phyloP scores from a whole-genome alignment of 768 basidiomycete genomes.

The Lyophyllum semitale region DNA sequence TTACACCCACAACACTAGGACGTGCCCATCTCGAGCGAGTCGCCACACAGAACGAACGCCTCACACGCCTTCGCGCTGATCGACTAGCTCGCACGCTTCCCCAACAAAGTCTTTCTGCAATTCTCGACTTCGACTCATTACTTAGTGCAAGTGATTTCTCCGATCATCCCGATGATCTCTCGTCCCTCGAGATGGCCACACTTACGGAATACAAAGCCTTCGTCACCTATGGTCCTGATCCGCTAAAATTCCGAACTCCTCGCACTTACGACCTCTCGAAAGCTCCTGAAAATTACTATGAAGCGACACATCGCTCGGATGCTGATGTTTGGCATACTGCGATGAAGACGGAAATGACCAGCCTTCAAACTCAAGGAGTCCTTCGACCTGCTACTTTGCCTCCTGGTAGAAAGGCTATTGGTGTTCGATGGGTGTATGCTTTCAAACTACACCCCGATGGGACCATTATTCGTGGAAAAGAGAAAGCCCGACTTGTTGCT shows the following conservation, averaged over 20 bases:
- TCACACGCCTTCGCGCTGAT: not conserved
- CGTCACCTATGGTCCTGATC: not conserved
- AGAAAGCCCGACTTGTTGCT: constrained; percentile 29
- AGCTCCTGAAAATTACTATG: constrained; percentile 16
- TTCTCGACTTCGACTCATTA: not conserved
- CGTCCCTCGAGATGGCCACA: not conserved
- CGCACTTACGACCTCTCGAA: constrained; percentile 1
- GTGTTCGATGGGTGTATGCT: constrained; percentile 34
- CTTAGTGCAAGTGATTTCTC: not conserved
- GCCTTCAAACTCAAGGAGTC: constrained; percentile 21
- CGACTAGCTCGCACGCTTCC: not conserved
- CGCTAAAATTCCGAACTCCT: not conserved
- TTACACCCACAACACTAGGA: not conserved
- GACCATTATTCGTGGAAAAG: constrained; percentile 23
- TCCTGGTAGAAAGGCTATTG: constrained; percentile 26
- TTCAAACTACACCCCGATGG: constrained; percentile 40
- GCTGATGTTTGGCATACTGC: constrained; percentile 22
- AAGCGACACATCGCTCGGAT: constrained; percentile 21
- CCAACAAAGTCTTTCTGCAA: not conserved
- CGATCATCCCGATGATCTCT: not conserved
- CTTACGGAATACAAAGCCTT: not conserved
- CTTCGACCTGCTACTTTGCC: constrained; percentile 28
- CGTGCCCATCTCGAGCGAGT: not conserved
- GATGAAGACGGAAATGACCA: constrained; percentile 22
- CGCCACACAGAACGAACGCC: not conserved